Conservation (phyloP, 139 green algal genomes). For the Micromonas commoda region DNA sequence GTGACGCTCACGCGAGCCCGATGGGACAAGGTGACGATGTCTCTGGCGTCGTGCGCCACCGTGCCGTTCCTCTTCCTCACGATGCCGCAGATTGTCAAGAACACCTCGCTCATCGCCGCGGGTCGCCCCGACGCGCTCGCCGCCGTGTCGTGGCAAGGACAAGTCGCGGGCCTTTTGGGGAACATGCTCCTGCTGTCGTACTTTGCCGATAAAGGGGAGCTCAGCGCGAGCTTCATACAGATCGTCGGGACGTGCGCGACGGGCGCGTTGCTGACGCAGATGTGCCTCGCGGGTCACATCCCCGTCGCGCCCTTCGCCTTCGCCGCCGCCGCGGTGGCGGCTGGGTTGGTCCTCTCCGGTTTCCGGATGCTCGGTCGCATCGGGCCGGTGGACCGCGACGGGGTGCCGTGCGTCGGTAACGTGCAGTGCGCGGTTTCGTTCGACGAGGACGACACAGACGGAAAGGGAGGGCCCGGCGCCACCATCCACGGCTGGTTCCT, state of each 20-base stretch:
- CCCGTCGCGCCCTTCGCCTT: conserved; percentile 36
- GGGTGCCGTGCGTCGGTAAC: background rate
- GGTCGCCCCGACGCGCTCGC: conserved; percentile 33
- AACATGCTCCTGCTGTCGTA: conserved; percentile 69
- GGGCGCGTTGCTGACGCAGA: conserved; percentile 37
- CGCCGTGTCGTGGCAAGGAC: conserved; percentile 32
- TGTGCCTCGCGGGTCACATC: conserved; percentile 45
- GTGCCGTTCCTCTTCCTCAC: conserved; percentile 58
- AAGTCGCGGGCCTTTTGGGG: conserved; percentile 56
- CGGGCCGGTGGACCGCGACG: background rate
- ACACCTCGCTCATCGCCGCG: conserved; percentile 45
- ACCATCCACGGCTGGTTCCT: no score
- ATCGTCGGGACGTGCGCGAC: conserved; percentile 27
- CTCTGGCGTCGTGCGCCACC: conserved; percentile 30
- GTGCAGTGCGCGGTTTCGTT: background rate
- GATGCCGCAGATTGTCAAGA: conserved; percentile 69
- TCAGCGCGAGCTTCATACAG: conserved; percentile 53
- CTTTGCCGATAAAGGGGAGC: conserved; percentile 60
- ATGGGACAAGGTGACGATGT: conserved; percentile 12
- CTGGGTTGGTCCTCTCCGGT: conserved; percentile 16
- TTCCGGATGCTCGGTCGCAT: background rate
- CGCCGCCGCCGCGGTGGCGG: background rate
- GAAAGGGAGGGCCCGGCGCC: no score
- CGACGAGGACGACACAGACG: background rate
- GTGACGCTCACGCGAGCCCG: background rate